Percentiles rank a stretch among this genome's conserved stretches.
Conservation (phyloP, 1,139 yeast species). For the Meyerozyma athensensis region DNA sequence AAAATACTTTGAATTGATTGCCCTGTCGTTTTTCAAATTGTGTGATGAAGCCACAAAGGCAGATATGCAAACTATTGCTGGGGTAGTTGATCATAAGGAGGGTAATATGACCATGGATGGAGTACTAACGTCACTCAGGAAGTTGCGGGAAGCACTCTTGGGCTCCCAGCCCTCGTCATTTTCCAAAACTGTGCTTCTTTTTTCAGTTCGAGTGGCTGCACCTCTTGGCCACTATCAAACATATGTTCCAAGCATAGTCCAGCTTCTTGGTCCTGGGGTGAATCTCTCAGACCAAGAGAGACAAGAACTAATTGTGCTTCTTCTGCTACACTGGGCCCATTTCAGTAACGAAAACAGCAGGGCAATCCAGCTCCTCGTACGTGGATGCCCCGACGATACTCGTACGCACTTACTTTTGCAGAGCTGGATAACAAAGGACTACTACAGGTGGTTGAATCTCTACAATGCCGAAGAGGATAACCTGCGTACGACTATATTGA, state of each 20-base stretch:
- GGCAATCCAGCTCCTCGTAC: conserved; percentile 29
- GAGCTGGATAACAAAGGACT: conserved; percentile 38
- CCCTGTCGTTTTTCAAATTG: conserved; percentile 24
- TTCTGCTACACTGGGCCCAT: conserved; percentile 47
- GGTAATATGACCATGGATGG: conserved; percentile 16
- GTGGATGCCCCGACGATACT: conserved; percentile 17
- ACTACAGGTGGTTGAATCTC: conserved; percentile 35
- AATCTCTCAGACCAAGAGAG: conserved; percentile 20
- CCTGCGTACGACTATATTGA: conserved; percentile 34
- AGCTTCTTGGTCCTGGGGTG: conserved; percentile 13
- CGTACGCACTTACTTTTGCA: conserved; percentile 16
- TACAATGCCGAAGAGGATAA: conserved; percentile 29
- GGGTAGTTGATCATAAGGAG: conserved; percentile 3
- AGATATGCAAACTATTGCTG: conserved; percentile 2
- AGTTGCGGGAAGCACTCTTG: conserved; percentile 54
- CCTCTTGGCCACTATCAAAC: conserved; percentile 52
- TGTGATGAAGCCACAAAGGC: conserved; percentile 20
- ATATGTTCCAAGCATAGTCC: conserved; percentile 47
- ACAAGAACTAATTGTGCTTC: conserved; percentile 35
- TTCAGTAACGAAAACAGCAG: conserved; percentile 31
- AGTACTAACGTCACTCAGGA: conserved; percentile 31
- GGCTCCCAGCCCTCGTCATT: conserved; percentile 33
- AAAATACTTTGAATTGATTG: conserved; percentile 32
- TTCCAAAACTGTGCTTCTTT: conserved; percentile 43
- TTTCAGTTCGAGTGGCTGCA: conserved; percentile 45